Percentiles rank a stretch among this genome's conserved stretches.
These are phyloP conservation scores for Trypanosoma boissoni DNA, from an alignment of 208 protist species.

Conservation along the genomic window DNA sequence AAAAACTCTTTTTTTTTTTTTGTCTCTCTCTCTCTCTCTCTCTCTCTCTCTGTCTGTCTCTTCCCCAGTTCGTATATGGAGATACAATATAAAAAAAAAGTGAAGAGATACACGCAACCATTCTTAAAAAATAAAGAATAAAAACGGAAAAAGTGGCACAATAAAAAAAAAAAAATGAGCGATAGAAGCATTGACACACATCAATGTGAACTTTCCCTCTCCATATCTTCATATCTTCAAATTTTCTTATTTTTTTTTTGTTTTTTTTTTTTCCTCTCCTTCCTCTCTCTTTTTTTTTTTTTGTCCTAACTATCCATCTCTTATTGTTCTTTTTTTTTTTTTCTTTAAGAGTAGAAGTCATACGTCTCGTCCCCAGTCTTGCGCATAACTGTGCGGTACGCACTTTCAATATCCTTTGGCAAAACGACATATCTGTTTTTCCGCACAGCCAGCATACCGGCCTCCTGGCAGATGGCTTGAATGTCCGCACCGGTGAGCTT, in stretches of 20 bases:
- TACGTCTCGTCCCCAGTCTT: constrained; percentile 83
- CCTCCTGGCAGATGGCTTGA: constrained; percentile 97
- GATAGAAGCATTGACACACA: too few relatives aligned
- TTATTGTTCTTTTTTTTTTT: not conserved
- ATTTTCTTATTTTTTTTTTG: not conserved
- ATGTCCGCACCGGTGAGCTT: constrained; percentile 99
- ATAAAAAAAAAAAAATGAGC: too few relatives aligned
- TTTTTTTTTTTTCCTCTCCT: constrained; percentile 4
- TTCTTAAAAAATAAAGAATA: too few relatives aligned
- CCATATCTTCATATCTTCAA: constrained; percentile 2
- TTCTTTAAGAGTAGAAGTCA: constrained; percentile 82
- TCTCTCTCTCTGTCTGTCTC: too few relatives aligned
- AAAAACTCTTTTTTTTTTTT: not conserved
- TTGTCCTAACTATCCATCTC: not conserved
- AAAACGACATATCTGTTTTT: constrained; percentile 99
- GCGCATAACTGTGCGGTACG: constrained; percentile 89
- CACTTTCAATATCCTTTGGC: constrained; percentile 99
- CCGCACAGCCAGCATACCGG: constrained; percentile 99
- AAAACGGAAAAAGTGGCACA: too few relatives aligned
- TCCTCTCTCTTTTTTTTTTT: not conserved
- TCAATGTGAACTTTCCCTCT: too few relatives aligned
- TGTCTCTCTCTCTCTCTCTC: not conserved
- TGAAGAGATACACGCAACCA: too few relatives aligned
- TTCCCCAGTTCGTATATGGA: too few relatives aligned
- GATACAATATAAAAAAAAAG: too few relatives aligned